A percentile compares a stretch with the other conserved stretches of the same genome.
Conservation (phyloP, 2,329 filamentous ascomycete genomes). For the Phyllosticta paracitricarpa region DNA sequence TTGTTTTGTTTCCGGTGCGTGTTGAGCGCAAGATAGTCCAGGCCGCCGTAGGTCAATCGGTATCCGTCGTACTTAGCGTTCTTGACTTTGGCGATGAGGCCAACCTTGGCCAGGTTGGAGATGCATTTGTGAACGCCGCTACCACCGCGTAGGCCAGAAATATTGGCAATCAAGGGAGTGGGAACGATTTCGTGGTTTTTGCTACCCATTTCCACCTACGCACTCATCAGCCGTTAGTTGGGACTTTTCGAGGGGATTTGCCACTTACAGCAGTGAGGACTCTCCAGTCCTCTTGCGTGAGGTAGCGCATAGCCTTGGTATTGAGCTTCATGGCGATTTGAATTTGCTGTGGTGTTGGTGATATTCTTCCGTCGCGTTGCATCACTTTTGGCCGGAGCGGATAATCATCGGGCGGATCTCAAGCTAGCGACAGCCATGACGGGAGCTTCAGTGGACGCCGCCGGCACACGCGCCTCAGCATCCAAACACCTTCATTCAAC, state of each 20-base stretch:
- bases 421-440: neutral
- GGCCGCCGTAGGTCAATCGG: constrained; percentile 86
- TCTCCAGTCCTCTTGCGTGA: constrained; percentile 87
- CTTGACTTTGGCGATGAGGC: constrained; percentile 83
- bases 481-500: constrained; percentile 3
- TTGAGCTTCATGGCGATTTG: constrained; percentile 74
- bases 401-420: neutral
- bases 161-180: constrained; percentile 74
- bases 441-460: constrained; percentile 7
- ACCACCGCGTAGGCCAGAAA: constrained; percentile 63
- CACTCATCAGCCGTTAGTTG: constrained; percentile 28
- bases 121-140: constrained; percentile 79
- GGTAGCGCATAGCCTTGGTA: constrained; percentile 84
- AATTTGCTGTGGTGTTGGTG: neutral
- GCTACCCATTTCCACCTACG: constrained; percentile 81
- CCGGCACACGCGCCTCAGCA: constrained; percentile 6
- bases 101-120: constrained; percentile 81
- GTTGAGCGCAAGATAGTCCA: constrained; percentile 95
- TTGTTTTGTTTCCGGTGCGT: constrained; percentile 69
- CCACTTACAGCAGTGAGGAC: constrained; percentile 72
- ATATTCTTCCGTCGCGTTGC: neutral
- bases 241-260: constrained; percentile 15
- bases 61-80: constrained; percentile 98
- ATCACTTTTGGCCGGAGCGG: constrained; percentile 4
- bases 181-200: constrained; percentile 97